A percentile compares a stretch with the other conserved stretches of the same genome.
These are phyloP conservation scores for Magnusiomyces clavatus DNA, from an alignment of 1,139 yeast species.

Conservation along the genomic window DNA sequence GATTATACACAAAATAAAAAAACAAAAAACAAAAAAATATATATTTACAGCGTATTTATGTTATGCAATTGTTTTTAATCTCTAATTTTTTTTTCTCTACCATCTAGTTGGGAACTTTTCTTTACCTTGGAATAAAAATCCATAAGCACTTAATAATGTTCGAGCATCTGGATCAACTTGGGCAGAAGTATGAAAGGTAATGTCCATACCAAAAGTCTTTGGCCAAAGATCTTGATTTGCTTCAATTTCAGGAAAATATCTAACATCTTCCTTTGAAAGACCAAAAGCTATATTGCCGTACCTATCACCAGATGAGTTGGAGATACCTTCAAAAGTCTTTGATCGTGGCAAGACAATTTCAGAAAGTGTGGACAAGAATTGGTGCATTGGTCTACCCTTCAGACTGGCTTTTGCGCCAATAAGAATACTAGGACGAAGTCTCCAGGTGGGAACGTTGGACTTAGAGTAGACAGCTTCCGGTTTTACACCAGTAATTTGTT, in stretches of 20 bases:
- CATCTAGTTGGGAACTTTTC: conserved; percentile 36
- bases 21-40: not conserved
- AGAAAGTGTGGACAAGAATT: conserved; percentile 75
- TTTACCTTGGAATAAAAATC: conserved; percentile 63
- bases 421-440: conserved; percentile 76
- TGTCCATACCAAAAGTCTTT: conserved; percentile 74
- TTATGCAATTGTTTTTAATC: not conserved
- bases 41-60: not conserved
- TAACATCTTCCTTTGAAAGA: conserved; percentile 65
- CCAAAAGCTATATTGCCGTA: conserved; percentile 86
- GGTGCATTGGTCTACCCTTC: conserved; percentile 76
- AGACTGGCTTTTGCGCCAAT: conserved; percentile 87
- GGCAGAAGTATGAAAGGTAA: conserved; percentile 81
- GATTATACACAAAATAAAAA: not conserved
- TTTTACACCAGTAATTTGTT: conserved; percentile 88
- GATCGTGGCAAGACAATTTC: conserved; percentile 92
- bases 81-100: conserved; percentile 15
- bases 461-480: conserved; percentile 68
- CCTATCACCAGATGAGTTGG: conserved; percentile 70
- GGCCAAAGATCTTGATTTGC: conserved; percentile 89
- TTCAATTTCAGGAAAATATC: conserved; percentile 88
- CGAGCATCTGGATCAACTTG: conserved; percentile 92
- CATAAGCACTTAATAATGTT: conserved; percentile 71
- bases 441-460: conserved; percentile 81
- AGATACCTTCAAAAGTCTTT: conserved; percentile 78